A percentile compares a stretch with the other conserved stretches of the same genome.
These are phyloP conservation scores for Vigna nakashimae DNA, from an alignment of 306 rosid genomes.

Conservation along the genomic window DNA sequence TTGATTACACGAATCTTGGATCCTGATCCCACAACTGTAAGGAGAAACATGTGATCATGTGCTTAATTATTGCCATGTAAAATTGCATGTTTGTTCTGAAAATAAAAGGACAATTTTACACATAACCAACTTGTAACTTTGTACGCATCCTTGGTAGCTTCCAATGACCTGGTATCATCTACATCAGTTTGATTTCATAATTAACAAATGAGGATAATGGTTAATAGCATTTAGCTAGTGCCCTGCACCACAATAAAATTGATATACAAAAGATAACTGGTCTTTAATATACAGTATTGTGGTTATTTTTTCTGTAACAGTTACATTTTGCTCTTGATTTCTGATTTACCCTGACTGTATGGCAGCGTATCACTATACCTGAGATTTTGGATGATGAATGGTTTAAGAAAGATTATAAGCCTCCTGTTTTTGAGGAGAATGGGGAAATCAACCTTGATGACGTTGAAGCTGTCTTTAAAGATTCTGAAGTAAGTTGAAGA, in stretches of 20 bases:
- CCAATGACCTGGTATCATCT: not conserved
- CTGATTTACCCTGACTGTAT: conserved; percentile 42
- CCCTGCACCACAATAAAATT: not conserved
- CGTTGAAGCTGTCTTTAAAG: conserved; percentile 95
- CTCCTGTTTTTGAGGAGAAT: conserved; percentile 85
- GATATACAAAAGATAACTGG: not conserved
- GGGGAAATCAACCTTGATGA: conserved; percentile 86
- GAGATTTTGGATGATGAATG: conserved; percentile 89
- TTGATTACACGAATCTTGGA: conserved; percentile 88
- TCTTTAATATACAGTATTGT: not conserved
- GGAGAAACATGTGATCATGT: conserved; percentile 41
- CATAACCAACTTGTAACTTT: conserved; percentile 21
- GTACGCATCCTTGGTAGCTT: not conserved
- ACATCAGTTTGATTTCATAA: conserved; percentile 32
- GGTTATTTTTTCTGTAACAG: conserved; percentile 27
- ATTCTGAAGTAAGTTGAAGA: conserved; percentile 80
- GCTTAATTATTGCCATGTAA: conserved; percentile 28
- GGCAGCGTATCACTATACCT: conserved; percentile 83
- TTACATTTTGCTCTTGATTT: conserved; percentile 34
- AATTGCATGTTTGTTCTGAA: conserved; percentile 13
- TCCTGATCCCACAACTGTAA: conserved; percentile 92
- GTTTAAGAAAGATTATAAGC: conserved; percentile 89
- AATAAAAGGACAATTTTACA: conserved; percentile 28
- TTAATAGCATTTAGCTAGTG: conserved; percentile 16
- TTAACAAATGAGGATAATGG: conserved; percentile 7